A percentile compares a stretch with the other conserved stretches of the same genome.
Conservation (phyloP, 139 green algal species). For the Edaphochlamys debaryana region DNA sequence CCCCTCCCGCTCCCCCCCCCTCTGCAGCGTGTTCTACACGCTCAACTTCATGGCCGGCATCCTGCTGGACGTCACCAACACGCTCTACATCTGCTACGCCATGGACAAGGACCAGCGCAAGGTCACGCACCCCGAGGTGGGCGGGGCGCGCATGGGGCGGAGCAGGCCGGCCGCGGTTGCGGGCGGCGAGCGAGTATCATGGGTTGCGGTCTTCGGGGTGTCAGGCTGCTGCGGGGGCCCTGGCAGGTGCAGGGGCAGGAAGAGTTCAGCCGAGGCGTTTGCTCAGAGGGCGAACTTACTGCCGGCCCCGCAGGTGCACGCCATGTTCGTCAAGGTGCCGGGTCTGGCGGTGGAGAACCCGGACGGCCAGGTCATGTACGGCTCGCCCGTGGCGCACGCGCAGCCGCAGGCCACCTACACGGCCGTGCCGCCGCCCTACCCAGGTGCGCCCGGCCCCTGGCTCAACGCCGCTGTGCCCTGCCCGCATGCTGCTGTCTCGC, state of each 20-base stretch:
- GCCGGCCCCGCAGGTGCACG: background rate
- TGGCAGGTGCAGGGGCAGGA: no score
- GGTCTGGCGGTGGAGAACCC: slow-evolving; percentile 38
- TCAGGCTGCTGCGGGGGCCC: no score
- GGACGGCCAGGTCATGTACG: slow-evolving; percentile 41
- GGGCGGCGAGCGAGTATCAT: background rate
- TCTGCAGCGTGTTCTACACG: slow-evolving; percentile 16
- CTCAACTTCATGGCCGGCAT: slow-evolving; percentile 27
- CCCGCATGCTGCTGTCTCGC: no score
- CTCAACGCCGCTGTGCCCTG: no score
- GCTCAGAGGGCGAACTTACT: no score
- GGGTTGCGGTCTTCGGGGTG: background rate
- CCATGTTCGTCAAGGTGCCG: background rate
- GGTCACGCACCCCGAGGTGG: slow-evolving; percentile 18
- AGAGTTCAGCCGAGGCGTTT: no score
- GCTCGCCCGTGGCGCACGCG: background rate
- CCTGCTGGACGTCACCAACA: slow-evolving; percentile 41
- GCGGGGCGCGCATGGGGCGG: background rate
- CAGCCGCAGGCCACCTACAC: no score
- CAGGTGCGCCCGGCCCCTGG: no score
- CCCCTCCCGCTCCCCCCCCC: no score
- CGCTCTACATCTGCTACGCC: slow-evolving; percentile 41
- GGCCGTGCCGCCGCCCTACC: slow-evolving; percentile 10
- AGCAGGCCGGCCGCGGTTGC: no score
- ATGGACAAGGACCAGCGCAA: slow-evolving; percentile 26